Evolutionary conservation across 306 rosid species (phyloP).

Genomic region (Castanea crenata): DNA sequence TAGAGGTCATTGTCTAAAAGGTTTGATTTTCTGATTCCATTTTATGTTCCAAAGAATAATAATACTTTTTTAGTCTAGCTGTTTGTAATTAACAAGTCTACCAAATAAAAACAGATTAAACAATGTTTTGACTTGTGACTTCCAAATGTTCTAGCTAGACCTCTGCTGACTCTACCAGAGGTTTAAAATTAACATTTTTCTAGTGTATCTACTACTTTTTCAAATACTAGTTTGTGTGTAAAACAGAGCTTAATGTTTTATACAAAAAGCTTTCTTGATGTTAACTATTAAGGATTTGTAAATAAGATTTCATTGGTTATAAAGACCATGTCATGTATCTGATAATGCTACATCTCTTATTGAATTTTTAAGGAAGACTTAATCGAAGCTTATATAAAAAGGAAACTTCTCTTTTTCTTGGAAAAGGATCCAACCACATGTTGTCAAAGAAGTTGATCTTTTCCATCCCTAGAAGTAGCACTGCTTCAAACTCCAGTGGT

Average conservation of each 20-base stretch:
- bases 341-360: neutral
- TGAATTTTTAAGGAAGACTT: conserved; percentile 38
- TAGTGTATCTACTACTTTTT: neutral
- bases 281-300: neutral
- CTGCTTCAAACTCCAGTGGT: conserved; percentile 56
- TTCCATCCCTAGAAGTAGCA: conserved; percentile 38
- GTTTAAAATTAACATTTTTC: too few relatives aligned
- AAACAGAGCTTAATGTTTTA: neutral
- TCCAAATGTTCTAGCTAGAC: neutral
- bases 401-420: conserved; percentile 28
- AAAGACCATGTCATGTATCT: neutral
- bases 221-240: neutral
- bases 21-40: too few relatives aligned
- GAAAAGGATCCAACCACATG: conserved; percentile 21
- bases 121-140: neutral
- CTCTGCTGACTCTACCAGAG: neutral
- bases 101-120: neutral
- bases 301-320: conserved; percentile 15
- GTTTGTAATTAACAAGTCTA: too few relatives aligned
- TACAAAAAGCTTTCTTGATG: neutral
- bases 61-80: too few relatives aligned
- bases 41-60: too few relatives aligned
- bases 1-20: too few relatives aligned
- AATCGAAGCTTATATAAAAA: conserved; percentile 38
- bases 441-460: conserved; percentile 24